Conservation (phyloP, 2,329 filamentous ascomycete genomes). For the Penicillium hesseltinei region DNA sequence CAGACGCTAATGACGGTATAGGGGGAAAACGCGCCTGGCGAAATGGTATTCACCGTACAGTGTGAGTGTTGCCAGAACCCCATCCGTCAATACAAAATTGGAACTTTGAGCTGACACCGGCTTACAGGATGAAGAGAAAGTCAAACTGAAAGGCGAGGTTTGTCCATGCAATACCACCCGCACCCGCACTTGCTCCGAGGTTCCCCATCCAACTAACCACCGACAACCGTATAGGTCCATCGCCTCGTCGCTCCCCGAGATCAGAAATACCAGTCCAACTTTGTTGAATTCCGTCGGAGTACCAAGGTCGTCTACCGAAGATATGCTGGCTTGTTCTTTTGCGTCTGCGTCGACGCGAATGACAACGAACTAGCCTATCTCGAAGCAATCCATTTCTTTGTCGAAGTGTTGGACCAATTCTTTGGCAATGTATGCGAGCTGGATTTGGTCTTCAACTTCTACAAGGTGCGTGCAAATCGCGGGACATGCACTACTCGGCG, state of each 20-base stretch:
- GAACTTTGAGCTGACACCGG: conserved; percentile 16
- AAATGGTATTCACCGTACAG: conserved; percentile 99
- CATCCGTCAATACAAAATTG: not conserved
- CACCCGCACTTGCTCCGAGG: conserved; percentile 1
- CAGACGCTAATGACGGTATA: conserved; percentile 42
- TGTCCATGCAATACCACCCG: conserved; percentile 23
- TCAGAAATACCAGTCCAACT: conserved; percentile 99
- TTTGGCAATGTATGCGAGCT: conserved; percentile 99
- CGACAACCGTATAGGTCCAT: conserved; percentile 64
- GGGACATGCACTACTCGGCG: not conserved
- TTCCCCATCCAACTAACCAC: conserved; percentile 11
- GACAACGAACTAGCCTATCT: conserved; percentile 97
- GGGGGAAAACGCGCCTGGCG: conserved; percentile 95
- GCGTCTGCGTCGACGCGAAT: conserved; percentile 97
- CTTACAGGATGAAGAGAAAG: conserved; percentile 85
- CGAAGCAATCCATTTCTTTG: conserved; percentile 98
- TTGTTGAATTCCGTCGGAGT: conserved; percentile 72
- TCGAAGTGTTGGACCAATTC: conserved; percentile 96
- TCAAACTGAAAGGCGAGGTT: conserved; percentile 97
- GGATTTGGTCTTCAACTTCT: conserved; percentile 76
- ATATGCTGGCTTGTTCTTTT: conserved; percentile 98
- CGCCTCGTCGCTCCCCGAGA: conserved; percentile 95
- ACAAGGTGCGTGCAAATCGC: conserved; percentile 53
- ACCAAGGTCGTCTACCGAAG: conserved; percentile 97
- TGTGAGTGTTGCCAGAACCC: conserved; percentile 44